Base-by-base conservation (phyloP, 371 early-diverging fungal species). In the Cokeromyces recurvatus region DNA sequence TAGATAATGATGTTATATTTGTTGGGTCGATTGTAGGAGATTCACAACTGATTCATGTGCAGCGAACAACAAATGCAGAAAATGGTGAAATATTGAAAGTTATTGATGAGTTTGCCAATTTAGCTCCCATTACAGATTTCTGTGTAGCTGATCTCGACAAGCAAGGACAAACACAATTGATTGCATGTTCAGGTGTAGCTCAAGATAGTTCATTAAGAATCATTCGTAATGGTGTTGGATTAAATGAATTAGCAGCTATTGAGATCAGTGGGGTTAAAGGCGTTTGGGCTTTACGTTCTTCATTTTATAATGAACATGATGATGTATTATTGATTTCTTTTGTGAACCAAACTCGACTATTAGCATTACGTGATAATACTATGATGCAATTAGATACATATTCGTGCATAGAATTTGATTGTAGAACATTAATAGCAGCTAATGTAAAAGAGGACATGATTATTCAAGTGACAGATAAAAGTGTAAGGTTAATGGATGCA, bases 201-300 rank as follows among this genome's bases (percentile, higher is more conserved):
- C 79, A 84, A 47, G 84, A 85, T 48, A 89, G 92, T 4, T 77
- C 87, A 0, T 62, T 96, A 27, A 70, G 94, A 14, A 79, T 93
- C 15, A 84, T 97, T 43, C 76, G 94, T 24, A 92, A 92, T 56
- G 96, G 97, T 16, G 85, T 95, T 29, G 96, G 94, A 1, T 74
- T 96, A 29, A 81, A 85, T 34, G 83, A 81, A 32, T 62, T 84
- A 15, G 89, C 85, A 0, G 62, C 74, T 0, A 55, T 89, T 32
- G 79, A 79, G 3, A 72, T 91, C 11, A 68, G 64, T 16, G 91
- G 91, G 11, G 74, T 92, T 17, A 79, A 77, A 50, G 81, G 84
- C 0, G 64, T 89, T 0, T 93, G 91, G 89, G 74, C 90, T 6
- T 49, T 92, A 48, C 59, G 79, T 16, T 57, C 78, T 17, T 43